phyloP scores from a whole-genome alignment of 768 basidiomycete genomes.

The Tylopilus sp. region DNA sequence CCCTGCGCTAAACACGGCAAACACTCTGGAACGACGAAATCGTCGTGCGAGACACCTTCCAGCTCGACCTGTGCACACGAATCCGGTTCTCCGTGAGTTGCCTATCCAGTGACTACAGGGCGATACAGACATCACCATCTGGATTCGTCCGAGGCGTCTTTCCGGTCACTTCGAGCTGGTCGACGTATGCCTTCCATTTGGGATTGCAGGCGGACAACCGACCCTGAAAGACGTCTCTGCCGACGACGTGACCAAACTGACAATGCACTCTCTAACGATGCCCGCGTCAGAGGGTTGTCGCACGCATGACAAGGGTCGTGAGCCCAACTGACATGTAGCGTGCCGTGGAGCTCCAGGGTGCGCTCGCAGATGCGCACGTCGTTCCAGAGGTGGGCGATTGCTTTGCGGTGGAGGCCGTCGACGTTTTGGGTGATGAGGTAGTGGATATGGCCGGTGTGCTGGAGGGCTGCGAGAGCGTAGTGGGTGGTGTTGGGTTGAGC shows the following conservation, averaged over 20 bases:
- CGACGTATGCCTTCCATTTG: conserved; percentile 66
- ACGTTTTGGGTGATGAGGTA: conserved; percentile 85
- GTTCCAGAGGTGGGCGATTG: conserved; percentile 47
- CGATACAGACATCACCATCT: conserved; percentile 76
- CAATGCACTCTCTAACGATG: conserved; percentile 73
- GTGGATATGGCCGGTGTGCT: conserved; percentile 58
- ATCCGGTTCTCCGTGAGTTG: no score
- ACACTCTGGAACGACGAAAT: conserved; percentile 80
- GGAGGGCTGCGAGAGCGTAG: conserved; percentile 79
- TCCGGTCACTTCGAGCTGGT: conserved; percentile 58
- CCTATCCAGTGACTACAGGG: background rate
- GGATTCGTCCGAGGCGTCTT: conserved; percentile 78
- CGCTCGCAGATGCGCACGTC: conserved; percentile 33
- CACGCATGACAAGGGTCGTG: background rate
- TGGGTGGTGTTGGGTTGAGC: conserved; percentile 88
- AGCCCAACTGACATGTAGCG: conserved; percentile 67
- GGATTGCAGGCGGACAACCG: conserved; percentile 74
- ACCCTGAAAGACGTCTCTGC: conserved; percentile 69
- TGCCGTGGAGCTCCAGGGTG: conserved; percentile 87
- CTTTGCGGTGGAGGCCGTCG: conserved; percentile 91
- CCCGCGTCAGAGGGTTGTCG: conserved; percentile 8
- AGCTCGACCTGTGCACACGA: conserved; percentile 62
- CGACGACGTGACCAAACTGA: conserved; percentile 62
- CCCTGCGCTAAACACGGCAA: conserved; percentile 59
- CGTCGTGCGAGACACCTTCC: conserved; percentile 70